Evolutionary conservation across 176 grass and related monocot species (phyloP), one percentile per base, ranked within the genome.

Genomic region (Musa acuminata): DNA sequence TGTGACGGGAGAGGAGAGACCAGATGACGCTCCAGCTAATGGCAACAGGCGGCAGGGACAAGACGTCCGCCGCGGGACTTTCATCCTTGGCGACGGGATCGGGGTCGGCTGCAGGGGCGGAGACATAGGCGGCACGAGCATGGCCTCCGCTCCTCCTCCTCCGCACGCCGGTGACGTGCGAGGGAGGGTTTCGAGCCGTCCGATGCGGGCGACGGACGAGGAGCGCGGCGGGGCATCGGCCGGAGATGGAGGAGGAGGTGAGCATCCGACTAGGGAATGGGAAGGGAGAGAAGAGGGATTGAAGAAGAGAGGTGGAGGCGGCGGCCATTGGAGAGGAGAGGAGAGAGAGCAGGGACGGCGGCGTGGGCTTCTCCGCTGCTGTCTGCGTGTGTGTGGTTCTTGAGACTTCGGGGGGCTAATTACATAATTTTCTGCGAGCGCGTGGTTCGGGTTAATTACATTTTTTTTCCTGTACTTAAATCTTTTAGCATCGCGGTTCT

Each of bases 21-120:
- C 87, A 97, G 69, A 97, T 65, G 67, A 89, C 82, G 0, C 72
- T 80, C 94, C 94, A 91, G 54, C 71, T 93, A 77, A 97, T 48
- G 52, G 83, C 84, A 48, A 82, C 83, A 4, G 78, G 78, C 10
- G 74, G 85, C 78, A 1, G 84, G 43, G 63, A 58, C 2, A 8
- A 75, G 48, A 82, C 67, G 2, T 79, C 75, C 13, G 81, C 90
- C 12, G 64, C 67, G 0, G 63, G 9, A 19, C 52, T 84, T 27
- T 78, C 81, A 8, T 78, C 68, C 74, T 70, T 76, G 77, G 82
- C 73, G 3, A 79, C 67, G 19, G 89, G 72, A 55, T 97, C 93
- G 26, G 85, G 79, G n/a, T 85, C 90, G 51, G 84, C 79, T 25
- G 90, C 87, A 11, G 93, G 93, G 64, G 93, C 93, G 43, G 93